Conservation (phyloP, 225 moss, liverwort and hornwort genomes). For the Physcomitrellopsis africana region DNA sequence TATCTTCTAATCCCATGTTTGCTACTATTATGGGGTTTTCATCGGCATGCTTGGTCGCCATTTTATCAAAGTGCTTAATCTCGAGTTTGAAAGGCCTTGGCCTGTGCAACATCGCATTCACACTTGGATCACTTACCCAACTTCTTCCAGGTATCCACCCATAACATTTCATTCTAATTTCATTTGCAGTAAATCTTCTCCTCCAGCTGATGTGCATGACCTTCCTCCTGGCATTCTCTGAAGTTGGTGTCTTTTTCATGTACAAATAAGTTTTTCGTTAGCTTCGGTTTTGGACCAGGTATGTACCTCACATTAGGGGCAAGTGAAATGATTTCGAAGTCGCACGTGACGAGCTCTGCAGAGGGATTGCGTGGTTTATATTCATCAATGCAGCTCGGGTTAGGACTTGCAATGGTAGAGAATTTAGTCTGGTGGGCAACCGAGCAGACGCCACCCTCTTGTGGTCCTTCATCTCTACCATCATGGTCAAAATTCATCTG, state of each 20-base stretch:
- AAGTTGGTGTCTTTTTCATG: neutral
- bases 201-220: neutral
- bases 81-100: conserved; percentile 46
- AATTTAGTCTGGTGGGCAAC: conserved; percentile 75
- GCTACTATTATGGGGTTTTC: conserved; percentile 69
- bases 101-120: conserved; percentile 79
- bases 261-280: neutral
- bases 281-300: conserved; percentile 47
- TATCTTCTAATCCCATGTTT: conserved; percentile 60
- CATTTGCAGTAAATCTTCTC: too few species aligned
- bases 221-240: conserved; percentile 8
- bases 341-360: conserved; percentile 81
- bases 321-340: conserved; percentile 92
- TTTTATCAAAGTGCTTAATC: conserved; percentile 52
- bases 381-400: conserved; percentile 87
- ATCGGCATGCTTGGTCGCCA: conserved; percentile 68
- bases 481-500: conserved; percentile 65
- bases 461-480: conserved; percentile 41
- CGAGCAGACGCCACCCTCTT: conserved; percentile 33
- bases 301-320: conserved; percentile 81
- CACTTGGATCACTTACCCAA: conserved; percentile 77
- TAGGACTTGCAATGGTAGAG: conserved; percentile 85
- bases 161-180: neutral
- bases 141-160: conserved; percentile 68
- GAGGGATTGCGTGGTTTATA: conserved; percentile 81